Percentiles rank a stretch among this genome's conserved stretches.
Evolutionary conservation across 78 protist species (phyloP).

Genomic region (Pelomyxa schiedti): DNA sequence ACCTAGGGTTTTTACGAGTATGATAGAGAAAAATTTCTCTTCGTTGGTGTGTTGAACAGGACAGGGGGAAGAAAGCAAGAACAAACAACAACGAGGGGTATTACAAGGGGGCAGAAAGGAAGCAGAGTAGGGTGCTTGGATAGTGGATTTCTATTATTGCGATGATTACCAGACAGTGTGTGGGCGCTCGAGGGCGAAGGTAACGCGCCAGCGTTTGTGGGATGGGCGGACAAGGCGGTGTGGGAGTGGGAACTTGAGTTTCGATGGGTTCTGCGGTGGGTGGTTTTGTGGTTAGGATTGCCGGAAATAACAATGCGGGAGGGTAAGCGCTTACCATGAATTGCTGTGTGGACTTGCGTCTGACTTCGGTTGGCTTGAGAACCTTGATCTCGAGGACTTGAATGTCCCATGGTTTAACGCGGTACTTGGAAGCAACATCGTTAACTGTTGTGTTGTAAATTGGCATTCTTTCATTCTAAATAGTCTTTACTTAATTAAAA

Average conservation of each 20-base stretch:
- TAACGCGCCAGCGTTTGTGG: constrained; percentile 8
- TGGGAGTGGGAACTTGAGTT: constrained; percentile 76
- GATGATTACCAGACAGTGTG: constrained; percentile 28
- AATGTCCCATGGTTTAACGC: constrained; percentile 70
- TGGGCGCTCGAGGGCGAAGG: constrained; percentile 30
- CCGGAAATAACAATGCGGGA: not conserved
- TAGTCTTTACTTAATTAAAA: not conserved
- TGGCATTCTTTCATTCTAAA: not conserved
- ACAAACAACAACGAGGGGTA: no score
- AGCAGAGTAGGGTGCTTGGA: no score
- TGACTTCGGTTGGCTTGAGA: constrained; percentile 37
- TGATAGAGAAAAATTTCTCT: no score
- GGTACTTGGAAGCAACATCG: constrained; percentile 96
- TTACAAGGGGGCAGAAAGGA: no score
- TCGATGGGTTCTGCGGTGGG: constrained; percentile 21
- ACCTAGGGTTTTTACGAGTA: no score
- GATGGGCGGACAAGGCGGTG: constrained; percentile 24
- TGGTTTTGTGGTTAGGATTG: not conserved
- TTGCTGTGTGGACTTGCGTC: constrained; percentile 57
- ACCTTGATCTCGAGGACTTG: constrained; percentile 83
- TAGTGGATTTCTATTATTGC: no score
- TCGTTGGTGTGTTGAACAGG: no score
- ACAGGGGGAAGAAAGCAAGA: no score
- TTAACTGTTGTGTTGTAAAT: constrained; percentile 5
- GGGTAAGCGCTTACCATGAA: no score